Evolutionary conservation across 192 early-diverging fungal genomes (phyloP), one percentile per base, ranked within the genome.

Genomic region (Rhizoclosmatium sp.): DNA sequence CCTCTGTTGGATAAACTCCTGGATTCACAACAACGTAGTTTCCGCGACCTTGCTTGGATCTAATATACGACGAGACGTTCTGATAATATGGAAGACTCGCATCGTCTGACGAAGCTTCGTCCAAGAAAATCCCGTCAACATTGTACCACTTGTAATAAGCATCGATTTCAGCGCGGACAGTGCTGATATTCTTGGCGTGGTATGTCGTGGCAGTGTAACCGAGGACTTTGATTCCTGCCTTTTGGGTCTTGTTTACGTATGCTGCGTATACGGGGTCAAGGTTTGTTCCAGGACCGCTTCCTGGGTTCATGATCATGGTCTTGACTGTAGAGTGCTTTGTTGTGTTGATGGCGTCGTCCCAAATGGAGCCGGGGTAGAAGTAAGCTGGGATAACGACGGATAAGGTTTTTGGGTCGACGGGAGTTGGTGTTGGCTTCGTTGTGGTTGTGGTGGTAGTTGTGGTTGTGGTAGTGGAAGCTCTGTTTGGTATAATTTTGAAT

Each of bases 401-500:
- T 31, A 31, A 31, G 9, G 51, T 54, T 12, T 54, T 7, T 54
- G 51, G 51, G 16, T 54, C 16, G 2, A 87, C 83, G 4, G 80
- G 83, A 56, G 93, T 95, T 31, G 90, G 83, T 14, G 80, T 87
- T 42, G 92, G 92, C 49, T 75, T 93, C 31, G 86, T 82, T 61
- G 92, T 93, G 21, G 88, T 94, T 45, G 87, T 88, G 31, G 31
- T 31, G 31, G 31, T 31, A 31, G 31, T 40, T 86, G 94, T 64
- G 94, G 94, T 19, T 31, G 44, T 47, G 65, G 77, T 49, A 48
- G 75, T 54, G 76, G 75, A 14, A 65, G 81, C 39, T 75, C 71
- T 90, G 93, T 87, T 90, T 91, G 12, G 93, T 92, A 59, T 92
- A 92, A 54, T 90, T 87, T 1, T 1, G 23, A 56, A 56, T n/a